Evolutionary conservation across 768 basidiomycete species (phyloP).

Genomic region (Suillus sp.): DNA sequence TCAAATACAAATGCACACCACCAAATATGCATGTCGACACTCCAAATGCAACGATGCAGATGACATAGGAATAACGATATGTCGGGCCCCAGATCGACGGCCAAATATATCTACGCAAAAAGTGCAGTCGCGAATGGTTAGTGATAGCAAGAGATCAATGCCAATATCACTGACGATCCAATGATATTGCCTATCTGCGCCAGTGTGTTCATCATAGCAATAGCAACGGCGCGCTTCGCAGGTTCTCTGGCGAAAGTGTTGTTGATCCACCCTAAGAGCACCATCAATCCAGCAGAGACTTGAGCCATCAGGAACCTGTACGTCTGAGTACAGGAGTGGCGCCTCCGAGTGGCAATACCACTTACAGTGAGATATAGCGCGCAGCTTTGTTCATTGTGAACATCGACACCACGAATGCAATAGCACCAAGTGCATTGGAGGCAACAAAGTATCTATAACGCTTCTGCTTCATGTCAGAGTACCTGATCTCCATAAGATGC

Average conservation of each 20-base stretch:
- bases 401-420: slow-evolving; percentile 63
- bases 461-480: slow-evolving; percentile 68
- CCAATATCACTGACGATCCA: neutral
- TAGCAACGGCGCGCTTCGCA: neutral
- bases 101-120: neutral
- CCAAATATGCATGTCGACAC: neutral
- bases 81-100: neutral
- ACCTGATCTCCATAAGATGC: slow-evolving; percentile 36
- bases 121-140: neutral
- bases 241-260: slow-evolving; percentile 2
- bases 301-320: neutral
- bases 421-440: slow-evolving; percentile 57
- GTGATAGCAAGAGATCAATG: neutral
- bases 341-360: neutral
- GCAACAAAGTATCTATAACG: slow-evolving; percentile 65
- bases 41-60: neutral
- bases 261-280: neutral
- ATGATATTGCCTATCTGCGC: neutral
- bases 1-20: neutral
- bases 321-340: neutral
- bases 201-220: neutral
- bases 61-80: slow-evolving; percentile 1
- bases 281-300: neutral
- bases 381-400: slow-evolving; percentile 59
- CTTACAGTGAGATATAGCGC: slow-evolving; percentile 43